These are phyloP conservation scores for Rhizomucor pusillus DNA, from an alignment of 371 early-diverging fungal genomes.

Conservation along the genomic window DNA sequence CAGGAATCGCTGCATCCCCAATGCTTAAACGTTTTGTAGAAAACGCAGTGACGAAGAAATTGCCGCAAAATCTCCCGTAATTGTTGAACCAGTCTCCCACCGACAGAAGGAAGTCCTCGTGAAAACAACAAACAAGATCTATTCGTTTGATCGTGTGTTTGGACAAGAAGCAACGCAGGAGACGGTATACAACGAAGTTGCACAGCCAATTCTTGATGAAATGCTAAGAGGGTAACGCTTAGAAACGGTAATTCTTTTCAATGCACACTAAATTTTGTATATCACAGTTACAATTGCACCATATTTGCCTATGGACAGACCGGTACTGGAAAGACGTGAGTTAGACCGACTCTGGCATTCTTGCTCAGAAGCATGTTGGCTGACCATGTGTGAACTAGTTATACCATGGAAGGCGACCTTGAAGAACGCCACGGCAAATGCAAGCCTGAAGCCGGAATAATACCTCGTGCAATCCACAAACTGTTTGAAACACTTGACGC, in stretches of 20 bases:
- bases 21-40: constrained; percentile 6
- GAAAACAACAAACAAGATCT: constrained; percentile 60
- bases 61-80: constrained; percentile 29
- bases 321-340: constrained; percentile 85
- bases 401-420: constrained; percentile 86
- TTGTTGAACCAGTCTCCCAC: constrained; percentile 28
- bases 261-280: background rate
- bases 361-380: no score
- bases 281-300: constrained; percentile 86
- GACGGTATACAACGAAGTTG: constrained; percentile 81
- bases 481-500: constrained; percentile 74
- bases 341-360: no score
- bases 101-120: constrained; percentile 29
- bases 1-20: background rate
- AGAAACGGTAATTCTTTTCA: constrained; percentile 3
- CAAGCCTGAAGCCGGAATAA: constrained; percentile 75
- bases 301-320: constrained; percentile 97
- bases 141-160: constrained; percentile 92
- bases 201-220: constrained; percentile 82
- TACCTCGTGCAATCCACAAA: constrained; percentile 82
- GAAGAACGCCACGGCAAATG: constrained; percentile 34
- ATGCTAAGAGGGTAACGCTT: constrained; percentile 38
- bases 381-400: constrained; percentile 25
- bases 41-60: constrained; percentile 39
- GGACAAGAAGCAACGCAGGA: constrained; percentile 81